phyloP scores from a whole-genome alignment of 768 basidiomycete genomes.

The Austroboletus festivus region DNA sequence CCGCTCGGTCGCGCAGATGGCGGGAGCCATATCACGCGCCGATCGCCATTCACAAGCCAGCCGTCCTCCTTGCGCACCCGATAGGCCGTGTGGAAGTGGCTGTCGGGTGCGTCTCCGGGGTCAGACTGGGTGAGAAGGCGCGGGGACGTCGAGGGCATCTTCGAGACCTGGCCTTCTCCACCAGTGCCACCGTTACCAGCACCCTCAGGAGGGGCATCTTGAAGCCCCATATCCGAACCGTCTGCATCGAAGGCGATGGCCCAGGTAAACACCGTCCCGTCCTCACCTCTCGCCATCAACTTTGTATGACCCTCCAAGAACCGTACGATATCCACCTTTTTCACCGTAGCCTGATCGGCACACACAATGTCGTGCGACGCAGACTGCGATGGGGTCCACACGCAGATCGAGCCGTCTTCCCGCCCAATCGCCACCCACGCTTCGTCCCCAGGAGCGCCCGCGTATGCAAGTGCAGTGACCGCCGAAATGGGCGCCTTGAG shows the following conservation, averaged over 20 bases:
- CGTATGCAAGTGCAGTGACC: constrained; percentile 17
- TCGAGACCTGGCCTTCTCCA: neutral
- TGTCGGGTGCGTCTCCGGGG: constrained; percentile 7
- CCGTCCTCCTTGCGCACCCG: constrained; percentile 17
- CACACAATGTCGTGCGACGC: constrained; percentile 7
- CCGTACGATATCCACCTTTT: constrained; percentile 4
- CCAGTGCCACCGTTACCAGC: too few species aligned
- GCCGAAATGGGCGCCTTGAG: neutral
- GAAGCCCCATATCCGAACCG: neutral
- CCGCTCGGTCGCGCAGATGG: neutral
- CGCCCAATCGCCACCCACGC: constrained; percentile 14
- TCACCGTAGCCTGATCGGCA: constrained; percentile 2
- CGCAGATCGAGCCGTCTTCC: constrained; percentile 15
- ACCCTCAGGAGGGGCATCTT: too few species aligned
- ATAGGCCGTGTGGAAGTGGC: constrained; percentile 5
- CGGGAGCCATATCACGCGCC: constrained; percentile 16
- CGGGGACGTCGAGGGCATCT: neutral
- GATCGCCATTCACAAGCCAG: constrained; percentile 18
- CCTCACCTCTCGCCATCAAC: constrained; percentile 12
- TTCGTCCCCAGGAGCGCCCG: neutral
- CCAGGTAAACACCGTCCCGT: constrained; percentile 10
- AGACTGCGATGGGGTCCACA: constrained; percentile 18
- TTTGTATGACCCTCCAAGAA: constrained; percentile 10
- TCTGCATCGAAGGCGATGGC: neutral
- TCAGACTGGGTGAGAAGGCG: constrained; percentile 11